Evolutionary conservation across 2,329 filamentous ascomycete species (phyloP), one percentile per base, ranked within the genome.

Genomic region (Phaeomoniella chlamydospora): DNA sequence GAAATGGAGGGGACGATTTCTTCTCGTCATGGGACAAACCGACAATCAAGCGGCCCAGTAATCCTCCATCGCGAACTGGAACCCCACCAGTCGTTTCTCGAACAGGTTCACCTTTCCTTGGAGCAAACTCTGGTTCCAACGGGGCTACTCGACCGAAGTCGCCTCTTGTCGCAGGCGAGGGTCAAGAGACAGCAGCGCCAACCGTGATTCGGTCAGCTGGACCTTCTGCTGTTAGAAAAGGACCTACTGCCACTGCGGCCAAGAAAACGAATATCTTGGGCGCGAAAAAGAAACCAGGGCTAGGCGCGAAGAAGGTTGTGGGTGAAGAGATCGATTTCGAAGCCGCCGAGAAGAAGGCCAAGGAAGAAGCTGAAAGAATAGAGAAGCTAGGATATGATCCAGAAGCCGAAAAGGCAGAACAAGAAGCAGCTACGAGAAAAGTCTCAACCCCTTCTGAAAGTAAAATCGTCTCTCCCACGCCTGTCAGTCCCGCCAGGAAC

Each of bases 11-110:
- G 14, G 87, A 94, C 52, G 90, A 96, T 56, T 98, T 98, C 68
- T 98, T 98, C 63, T 94, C 88, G 6, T 94, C 86, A 1, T 98
- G 88, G 90, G 90, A 96, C 54, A 94, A 96, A 65, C 90, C 90
- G 15, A 74, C 86, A 3, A 92, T 98, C 62, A 98, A 96, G 70
- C 78, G 86, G 49, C 88, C 88, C 22, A 94, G 85, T 44, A 93
- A 93, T 46, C 88, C 90, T 12, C 73, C 90, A 31, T 94, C 88
- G 26, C 80, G 90, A 52, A 90, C 84, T 31, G 78, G 76, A 35
- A 96, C 90, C 2, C 88, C 88, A 11, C 79, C 83, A 3, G 74
- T 82, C 9, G 70, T 83, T 47, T 80, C 80, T 49, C 80, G 87
- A 47, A 87, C 81, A 9, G 73, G 76, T 3, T 94, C 88, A n/a